Percentiles rank a stretch among this genome's conserved stretches.
phyloP scores from a whole-genome alignment of 2,329 filamentous ascomycete genomes.

The Parafenestella ontariensis region DNA sequence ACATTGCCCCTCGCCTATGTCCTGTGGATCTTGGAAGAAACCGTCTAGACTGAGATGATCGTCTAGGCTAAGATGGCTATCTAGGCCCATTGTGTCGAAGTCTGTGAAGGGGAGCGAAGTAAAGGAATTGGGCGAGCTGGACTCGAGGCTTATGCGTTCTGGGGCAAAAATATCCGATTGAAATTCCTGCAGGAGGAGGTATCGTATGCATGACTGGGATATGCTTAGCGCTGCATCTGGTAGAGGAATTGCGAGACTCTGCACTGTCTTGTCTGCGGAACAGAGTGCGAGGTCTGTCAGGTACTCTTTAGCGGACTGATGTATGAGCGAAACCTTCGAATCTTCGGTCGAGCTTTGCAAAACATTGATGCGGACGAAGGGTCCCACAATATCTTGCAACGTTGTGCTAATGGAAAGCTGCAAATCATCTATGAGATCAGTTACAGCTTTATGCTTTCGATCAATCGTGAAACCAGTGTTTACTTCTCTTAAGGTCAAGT shows the following conservation, averaged over 20 bases:
- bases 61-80: no score
- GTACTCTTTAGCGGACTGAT: slow-evolving; percentile 49
- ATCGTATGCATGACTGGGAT: slow-evolving; percentile 19
- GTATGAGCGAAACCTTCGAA: slow-evolving; percentile 44
- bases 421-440: slow-evolving; percentile 29
- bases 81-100: no score
- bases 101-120: no score
- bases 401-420: slow-evolving; percentile 39
- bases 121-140: no score
- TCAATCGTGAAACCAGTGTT: slow-evolving; percentile 41
- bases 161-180: slow-evolving; percentile 33
- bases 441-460: slow-evolving; percentile 27
- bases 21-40: no score
- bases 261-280: slow-evolving; percentile 15
- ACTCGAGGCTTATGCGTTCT: no score
- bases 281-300: slow-evolving; percentile 25
- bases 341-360: no score
- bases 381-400: slow-evolving; percentile 42
- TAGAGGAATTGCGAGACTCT: slow-evolving; percentile 10
- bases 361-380: slow-evolving; percentile 45
- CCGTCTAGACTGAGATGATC: no score
- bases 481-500: slow-evolving; percentile 45
- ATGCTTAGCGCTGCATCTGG: slow-evolving; percentile 18
- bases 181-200: slow-evolving; percentile 48
- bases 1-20: slow-evolving; percentile 29